Base-by-base conservation (phyloP, 257 asterid species). In the Solanum pimpinellifolium region DNA sequence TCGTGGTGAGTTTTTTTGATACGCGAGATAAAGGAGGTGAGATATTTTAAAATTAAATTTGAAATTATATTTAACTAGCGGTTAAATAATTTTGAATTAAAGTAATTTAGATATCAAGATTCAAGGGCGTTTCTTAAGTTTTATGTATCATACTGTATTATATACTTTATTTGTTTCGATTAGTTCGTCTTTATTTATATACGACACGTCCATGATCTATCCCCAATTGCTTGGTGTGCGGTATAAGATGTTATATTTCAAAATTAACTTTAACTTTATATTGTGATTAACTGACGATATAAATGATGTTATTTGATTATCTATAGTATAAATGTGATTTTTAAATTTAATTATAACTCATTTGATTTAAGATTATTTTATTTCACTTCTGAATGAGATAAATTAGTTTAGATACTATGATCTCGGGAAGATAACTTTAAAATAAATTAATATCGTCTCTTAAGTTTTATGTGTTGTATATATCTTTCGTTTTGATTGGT, bases 141-240 rank as follows among this genome's bases (percentile, higher is more conserved):
- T 52, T 52, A 52, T 52, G 23, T 52, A 52, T 9, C 0, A 21
- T 52, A 52, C 23, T 16, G 23, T 52, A 52, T 52, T 52, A 6
- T 52, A 16, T 52, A 52, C 0, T 52, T 0, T 0, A 3, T 2
- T 52, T 16, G 4, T 52, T 52, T 52, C 1, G 0, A 52, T 52
- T 52, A 52, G 60, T 52, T 6, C 6, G 9, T 16, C 3, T 52
- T 13, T 52, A 16, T 52, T 52, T 52, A 16, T 52, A 21, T 52
- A 52, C 0, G 9, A 49, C 1, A 49, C 42, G 9, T 39, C 2
- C 60, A 52, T 16, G 23, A 52, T 16, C 9, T 52, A 16, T 20
- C 11, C 65, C 11, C 6, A 9, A 0, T 59, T 21, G 0, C 3
- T 59, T 59, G 27, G 13, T 59, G 23, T 1, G 13, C 13, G 13